A percentile compares a stretch with the other conserved stretches of the same genome.
phyloP scores from a whole-genome alignment of 352 stramenopile species.

The Globisporangium cederbergense region DNA sequence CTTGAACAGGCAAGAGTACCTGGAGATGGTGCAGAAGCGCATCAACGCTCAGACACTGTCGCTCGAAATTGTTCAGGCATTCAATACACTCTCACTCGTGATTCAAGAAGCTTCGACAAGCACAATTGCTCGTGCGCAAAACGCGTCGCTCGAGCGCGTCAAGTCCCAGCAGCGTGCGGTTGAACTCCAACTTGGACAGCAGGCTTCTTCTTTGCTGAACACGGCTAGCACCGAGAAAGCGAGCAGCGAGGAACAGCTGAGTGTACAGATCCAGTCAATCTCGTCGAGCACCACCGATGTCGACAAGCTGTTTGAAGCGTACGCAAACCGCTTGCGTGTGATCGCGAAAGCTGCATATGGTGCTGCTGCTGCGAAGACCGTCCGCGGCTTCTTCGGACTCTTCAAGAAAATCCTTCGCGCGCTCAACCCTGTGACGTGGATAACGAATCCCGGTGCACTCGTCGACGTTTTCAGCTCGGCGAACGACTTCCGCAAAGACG shows the following conservation, averaged over 20 bases:
- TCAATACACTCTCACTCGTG: background rate
- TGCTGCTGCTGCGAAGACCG: background rate
- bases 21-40: conserved; percentile 1
- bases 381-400: conserved; percentile 1
- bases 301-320: conserved; percentile 1
- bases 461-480: conserved; percentile 1
- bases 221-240: background rate
- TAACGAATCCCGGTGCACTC: background rate
- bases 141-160: background rate
- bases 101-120: background rate
- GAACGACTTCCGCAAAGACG: conserved; percentile 6
- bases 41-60: background rate
- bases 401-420: conserved; percentile 1
- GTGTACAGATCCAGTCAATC: background rate
- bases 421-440: background rate
- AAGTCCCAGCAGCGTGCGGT: background rate
- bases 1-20: background rate
- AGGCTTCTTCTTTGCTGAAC: background rate
- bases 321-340: background rate
- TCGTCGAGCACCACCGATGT: background rate
- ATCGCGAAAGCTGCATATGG: conserved; percentile 3
- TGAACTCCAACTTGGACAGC: background rate
- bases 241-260: background rate
- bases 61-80: background rate
- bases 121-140: background rate